A percentile compares a stretch with the other conserved stretches of the same genome.
Evolutionary conservation across 306 rosid genomes (phyloP).

Genomic region (Ormosia semicastrata): DNA sequence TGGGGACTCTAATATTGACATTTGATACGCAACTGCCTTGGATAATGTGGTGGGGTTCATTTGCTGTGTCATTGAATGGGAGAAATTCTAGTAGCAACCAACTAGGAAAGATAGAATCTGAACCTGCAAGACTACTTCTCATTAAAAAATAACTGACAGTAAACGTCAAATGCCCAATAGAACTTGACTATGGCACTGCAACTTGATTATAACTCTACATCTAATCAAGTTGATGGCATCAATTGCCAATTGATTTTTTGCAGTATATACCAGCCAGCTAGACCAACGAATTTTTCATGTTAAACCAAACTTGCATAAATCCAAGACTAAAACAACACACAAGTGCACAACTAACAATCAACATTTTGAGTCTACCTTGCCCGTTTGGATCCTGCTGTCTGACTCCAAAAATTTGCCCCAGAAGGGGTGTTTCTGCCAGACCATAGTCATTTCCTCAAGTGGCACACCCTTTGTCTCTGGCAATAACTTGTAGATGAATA

Average conservation of each 20-base stretch:
- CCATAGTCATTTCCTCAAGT: constrained; percentile 60
- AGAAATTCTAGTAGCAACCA: not conserved
- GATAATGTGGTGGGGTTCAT: not conserved
- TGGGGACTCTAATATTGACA: not conserved
- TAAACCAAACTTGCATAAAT: not conserved
- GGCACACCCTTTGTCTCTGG: constrained; percentile 80
- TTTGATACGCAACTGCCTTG: not conserved
- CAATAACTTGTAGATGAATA: constrained; percentile 50
- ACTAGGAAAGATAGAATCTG: not conserved
- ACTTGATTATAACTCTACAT: not conserved
- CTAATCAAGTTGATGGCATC: not conserved
- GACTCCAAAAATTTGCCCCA: constrained; percentile 52
- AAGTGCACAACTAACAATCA: not conserved
- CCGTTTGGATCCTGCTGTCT: not conserved
- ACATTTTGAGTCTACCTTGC: not conserved
- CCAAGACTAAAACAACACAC: not conserved
- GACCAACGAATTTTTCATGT: not conserved
- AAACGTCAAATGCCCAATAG: not conserved
- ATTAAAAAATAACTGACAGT: not conserved
- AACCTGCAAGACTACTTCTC: not conserved
- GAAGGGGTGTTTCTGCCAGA: constrained; percentile 60
- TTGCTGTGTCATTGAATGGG: not conserved
- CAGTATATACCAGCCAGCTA: not conserved
- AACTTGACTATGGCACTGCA: not conserved
- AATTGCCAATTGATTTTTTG: not conserved